Percentiles rank a stretch among this genome's conserved stretches.
These are phyloP conservation scores for Boletus tomentosulus DNA, from an alignment of 768 basidiomycete species.

Conservation along the genomic window DNA sequence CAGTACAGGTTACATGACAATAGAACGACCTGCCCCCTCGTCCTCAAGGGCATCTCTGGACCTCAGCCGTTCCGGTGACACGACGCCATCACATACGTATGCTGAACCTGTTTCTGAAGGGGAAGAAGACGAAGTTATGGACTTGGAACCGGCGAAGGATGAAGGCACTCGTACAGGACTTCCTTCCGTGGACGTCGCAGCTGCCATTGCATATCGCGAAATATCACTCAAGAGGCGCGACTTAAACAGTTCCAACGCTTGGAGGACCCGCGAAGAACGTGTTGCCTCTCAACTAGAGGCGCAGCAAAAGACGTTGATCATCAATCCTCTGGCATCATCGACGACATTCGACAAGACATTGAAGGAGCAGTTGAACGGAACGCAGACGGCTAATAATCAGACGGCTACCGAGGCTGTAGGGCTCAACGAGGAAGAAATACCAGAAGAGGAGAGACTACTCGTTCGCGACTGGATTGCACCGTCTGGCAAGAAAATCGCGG, in stretches of 20 bases:
- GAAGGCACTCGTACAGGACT: conserved; percentile 81
- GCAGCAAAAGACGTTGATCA: conserved; percentile 47
- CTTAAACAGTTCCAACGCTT: conserved; percentile 3
- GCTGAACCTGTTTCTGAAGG: conserved; percentile 93
- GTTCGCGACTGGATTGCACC: conserved; percentile 74
- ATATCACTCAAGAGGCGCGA: conserved; percentile 59
- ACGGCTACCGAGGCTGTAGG: conserved; percentile 28
- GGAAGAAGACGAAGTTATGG: conserved; percentile 81
- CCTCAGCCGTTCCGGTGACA: conserved; percentile 39
- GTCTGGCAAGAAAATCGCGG: conserved; percentile 81
- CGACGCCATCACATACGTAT: conserved; percentile 48
- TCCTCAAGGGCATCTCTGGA: conserved; percentile 48
- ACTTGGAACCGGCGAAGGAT: conserved; percentile 65
- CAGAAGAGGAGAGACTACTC: conserved; percentile 51
- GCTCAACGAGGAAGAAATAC: conserved; percentile 34
- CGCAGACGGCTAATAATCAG: conserved; percentile 23
- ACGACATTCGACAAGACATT: conserved; percentile 81
- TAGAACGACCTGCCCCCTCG: conserved; percentile 63
- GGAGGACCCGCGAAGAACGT: conserved; percentile 20
- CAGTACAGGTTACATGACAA: conserved; percentile 70
- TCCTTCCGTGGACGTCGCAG: conserved; percentile 67
- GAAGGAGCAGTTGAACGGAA: conserved; percentile 55
- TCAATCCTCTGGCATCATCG: conserved; percentile 84
- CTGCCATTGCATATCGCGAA: conserved; percentile 84
- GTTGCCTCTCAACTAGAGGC: conserved; percentile 10